Evolutionary conservation across 2,329 filamentous ascomycete genomes (phyloP), one percentile per base, ranked within the genome.

Genomic region (Aspergillus calidoustus): DNA sequence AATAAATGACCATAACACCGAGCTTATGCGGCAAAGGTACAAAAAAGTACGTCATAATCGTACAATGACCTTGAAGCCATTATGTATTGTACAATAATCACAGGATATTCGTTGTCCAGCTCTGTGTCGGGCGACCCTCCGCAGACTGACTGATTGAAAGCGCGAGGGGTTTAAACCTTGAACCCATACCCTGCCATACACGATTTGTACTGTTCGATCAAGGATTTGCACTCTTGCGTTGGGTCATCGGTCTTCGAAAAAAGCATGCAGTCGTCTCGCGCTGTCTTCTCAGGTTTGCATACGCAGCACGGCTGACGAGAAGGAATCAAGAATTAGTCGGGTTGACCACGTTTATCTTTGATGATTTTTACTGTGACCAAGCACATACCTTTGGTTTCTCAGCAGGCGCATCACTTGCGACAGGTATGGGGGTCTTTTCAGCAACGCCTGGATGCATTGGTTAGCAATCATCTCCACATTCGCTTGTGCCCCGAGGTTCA

Each of bases 261-360:
- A 60, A 99, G 91, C 94, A 99, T 98, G 84, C 95, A 99, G 80
- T 99, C 93, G 81, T 99, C 95, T 66, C 95, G 92, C 70, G 86
- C 86, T 44, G 91, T 84, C 80, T 99, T 99, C 79, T 99, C 93
- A 49, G 95, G 88, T 76, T 93, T 97, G 87, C 95, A 99, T 31
- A 98, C 95, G 77, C 95, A 98, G 86, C 95, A 98, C 48, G 94
- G 94, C 92, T 97, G 22, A 3, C 17, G 25, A n/a, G 15, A 25
- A 9, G 31, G 13, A 53, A 34, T 19, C 8, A 23, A 4, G 8
- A 8, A 25, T 55, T 52, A 50, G 46, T 48, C 59, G 30, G 38
- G 13, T 4, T 48, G 6, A 22, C 7, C 7, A 13, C 4, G 8
- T 47, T 19, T 23, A 22, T n/a, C 31, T 31, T 7, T 19, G 5